Conservation (phyloP, 2,329 filamentous ascomycete species). For the Diatrype stigma region DNA sequence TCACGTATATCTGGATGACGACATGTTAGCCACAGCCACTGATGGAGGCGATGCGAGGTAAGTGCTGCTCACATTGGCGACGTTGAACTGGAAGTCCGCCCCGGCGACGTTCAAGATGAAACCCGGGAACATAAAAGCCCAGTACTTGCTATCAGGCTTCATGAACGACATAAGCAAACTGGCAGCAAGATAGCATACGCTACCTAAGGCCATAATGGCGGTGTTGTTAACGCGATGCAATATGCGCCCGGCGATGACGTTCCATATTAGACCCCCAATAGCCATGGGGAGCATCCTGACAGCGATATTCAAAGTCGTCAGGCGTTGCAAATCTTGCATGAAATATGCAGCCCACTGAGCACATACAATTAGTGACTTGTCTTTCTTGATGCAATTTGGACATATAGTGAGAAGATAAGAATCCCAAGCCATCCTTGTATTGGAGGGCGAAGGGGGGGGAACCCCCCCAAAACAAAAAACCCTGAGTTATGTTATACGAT, state of each 20-base stretch:
- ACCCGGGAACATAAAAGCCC: slow-evolving; percentile 61
- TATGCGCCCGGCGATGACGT: slow-evolving; percentile 57
- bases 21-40: slow-evolving; percentile 8
- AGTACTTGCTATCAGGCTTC: slow-evolving; percentile 52
- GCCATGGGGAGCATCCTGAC: slow-evolving; percentile 63
- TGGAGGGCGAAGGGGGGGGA: no score
- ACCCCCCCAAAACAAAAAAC: no score
- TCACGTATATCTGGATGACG: slow-evolving; percentile 57
- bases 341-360: slow-evolving; percentile 55
- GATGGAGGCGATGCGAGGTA: background rate
- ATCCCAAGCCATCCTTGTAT: no score
- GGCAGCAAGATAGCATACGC: slow-evolving; percentile 34
- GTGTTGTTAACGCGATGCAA: slow-evolving; percentile 63
- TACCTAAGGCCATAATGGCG: slow-evolving; percentile 48
- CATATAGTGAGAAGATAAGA: no score
- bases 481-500: no score
- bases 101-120: slow-evolving; percentile 59
- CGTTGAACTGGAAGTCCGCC: slow-evolving; percentile 67
- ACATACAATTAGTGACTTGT: no score
- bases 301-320: slow-evolving; percentile 55
- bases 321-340: slow-evolving; percentile 53
- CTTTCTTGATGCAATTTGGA: no score
- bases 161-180: slow-evolving; percentile 55
- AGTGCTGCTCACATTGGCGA: slow-evolving; percentile 53
- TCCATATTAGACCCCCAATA: slow-evolving; percentile 58